Evolutionary conservation across 192 early-diverging fungal species (phyloP), one percentile per base, ranked within the genome.

Genomic region (Entophlyctis helioformis): DNA sequence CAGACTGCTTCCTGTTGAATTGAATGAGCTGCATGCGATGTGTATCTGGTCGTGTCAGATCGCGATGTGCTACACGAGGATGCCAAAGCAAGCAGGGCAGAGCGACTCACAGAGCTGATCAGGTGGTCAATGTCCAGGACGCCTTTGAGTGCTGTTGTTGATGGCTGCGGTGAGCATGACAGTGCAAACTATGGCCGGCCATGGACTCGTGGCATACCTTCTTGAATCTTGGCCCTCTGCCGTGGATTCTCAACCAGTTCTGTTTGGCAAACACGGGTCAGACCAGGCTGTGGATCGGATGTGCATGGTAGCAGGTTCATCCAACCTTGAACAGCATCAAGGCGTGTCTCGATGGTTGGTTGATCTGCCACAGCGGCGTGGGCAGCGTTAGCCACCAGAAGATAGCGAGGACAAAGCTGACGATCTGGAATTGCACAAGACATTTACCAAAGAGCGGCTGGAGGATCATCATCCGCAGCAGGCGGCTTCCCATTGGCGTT

Each of bases 391-490:
- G n/a, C n/a, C n/a, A n/a, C n/a, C n/a, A n/a, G n/a, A n/a, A n/a
- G n/a, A n/a, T n/a, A n/a, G n/a, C n/a, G n/a, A n/a, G n/a, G n/a
- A n/a, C n/a, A n/a, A n/a, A n/a, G n/a, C n/a, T n/a, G n/a, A n/a
- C n/a, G n/a, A n/a, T n/a, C n/a, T n/a, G n/a, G n/a, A n/a, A n/a
- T n/a, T n/a, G n/a, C n/a, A n/a, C n/a, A n/a, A n/a, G n/a, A n/a
- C n/a, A n/a, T n/a, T 41, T 52, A 64, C 61, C 64, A 12, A 36
- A 74, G 2, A 56, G 45, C 13, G 88, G 90, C 53, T 89, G 86
- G 15, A 94, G 42, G 10, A 91, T 82, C 56, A 74, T 87, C 26
- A 73, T 67, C 3, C 82, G 73, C 23, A 94, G 63, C 15, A 90
- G 51, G 2, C 85, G 71, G 59, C 67, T 54, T 26, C 83, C 83